A percentile compares a stretch with the other conserved stretches of the same genome.
These are phyloP conservation scores for Chaetomiaceae sp. DNA, from an alignment of 2,329 filamentous ascomycete genomes.

Conservation along the genomic window DNA sequence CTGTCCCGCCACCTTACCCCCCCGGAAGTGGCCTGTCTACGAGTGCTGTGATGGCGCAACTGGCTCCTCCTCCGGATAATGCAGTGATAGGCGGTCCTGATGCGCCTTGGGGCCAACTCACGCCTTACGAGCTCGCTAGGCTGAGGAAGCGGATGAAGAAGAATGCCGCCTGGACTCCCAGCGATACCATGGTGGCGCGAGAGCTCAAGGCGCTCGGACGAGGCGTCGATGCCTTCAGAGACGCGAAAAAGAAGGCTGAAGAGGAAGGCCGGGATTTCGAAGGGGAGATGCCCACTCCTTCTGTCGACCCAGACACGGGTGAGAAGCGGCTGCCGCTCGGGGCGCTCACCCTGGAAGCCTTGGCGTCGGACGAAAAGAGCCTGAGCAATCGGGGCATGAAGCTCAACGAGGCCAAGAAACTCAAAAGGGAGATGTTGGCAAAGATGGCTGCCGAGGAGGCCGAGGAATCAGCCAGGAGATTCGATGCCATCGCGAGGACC, in stretches of 20 bases:
- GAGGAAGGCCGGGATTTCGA: slow-evolving; percentile 60
- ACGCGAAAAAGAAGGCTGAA: slow-evolving; percentile 60
- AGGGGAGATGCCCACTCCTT: slow-evolving; percentile 36
- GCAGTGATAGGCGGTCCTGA: slow-evolving; percentile 54
- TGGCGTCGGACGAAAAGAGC: slow-evolving; percentile 57
- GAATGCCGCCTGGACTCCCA: slow-evolving; percentile 79
- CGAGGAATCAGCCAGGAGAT: slow-evolving; percentile 34
- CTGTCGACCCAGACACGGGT: slow-evolving; percentile 47
- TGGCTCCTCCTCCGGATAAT: slow-evolving; percentile 56
- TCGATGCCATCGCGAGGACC: slow-evolving; percentile 29
- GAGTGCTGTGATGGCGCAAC: slow-evolving; percentile 36
- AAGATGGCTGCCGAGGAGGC: slow-evolving; percentile 59
- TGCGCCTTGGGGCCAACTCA: slow-evolving; percentile 62
- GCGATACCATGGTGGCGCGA: slow-evolving; percentile 77
- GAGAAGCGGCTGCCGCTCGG: slow-evolving; percentile 52
- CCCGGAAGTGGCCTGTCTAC: slow-evolving; percentile 31
- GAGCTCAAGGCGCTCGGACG: slow-evolving; percentile 69
- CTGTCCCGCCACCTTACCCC: slow-evolving; percentile 21
- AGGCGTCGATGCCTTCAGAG: slow-evolving; percentile 56
- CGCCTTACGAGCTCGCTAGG: slow-evolving; percentile 59
- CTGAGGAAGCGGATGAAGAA: slow-evolving; percentile 87
- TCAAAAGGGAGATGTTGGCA: slow-evolving; percentile 62
- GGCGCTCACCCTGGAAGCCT: slow-evolving; percentile 52
- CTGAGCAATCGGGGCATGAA: slow-evolving; percentile 71
- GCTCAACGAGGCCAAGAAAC: slow-evolving; percentile 71